Percentiles rank a stretch among this genome's conserved stretches.
Conservation (phyloP, 352 stramenopile species). For the Pythium chondricola region DNA sequence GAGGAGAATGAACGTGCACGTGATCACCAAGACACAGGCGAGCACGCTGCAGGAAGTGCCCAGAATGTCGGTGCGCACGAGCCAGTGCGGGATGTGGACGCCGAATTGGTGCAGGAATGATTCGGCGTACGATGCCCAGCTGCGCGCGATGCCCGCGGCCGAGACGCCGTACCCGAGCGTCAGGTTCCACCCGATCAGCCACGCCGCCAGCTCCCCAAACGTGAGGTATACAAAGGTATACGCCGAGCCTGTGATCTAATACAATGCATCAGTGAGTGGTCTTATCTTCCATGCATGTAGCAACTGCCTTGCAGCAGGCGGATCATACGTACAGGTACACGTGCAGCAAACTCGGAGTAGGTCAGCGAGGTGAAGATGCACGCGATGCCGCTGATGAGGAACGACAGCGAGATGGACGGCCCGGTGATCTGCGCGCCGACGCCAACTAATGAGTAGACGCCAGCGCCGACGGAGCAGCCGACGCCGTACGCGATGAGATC, state of each 20-base stretch:
- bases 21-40: slow-evolving; percentile 70
- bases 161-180: slow-evolving; percentile 92
- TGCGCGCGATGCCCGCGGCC: slow-evolving; percentile 84
- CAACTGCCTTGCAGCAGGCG: too few relatives aligned
- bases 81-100: slow-evolving; percentile 53
- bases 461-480: slow-evolving; percentile 87
- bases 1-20: slow-evolving; percentile 81
- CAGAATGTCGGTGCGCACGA: slow-evolving; percentile 46
- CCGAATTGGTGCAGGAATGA: slow-evolving; percentile 76
- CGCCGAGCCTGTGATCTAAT: slow-evolving; percentile 77
- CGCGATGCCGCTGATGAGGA: slow-evolving; percentile 79
- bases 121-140: slow-evolving; percentile 85
- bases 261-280: not conserved
- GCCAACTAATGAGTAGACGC: slow-evolving; percentile 90
- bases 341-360: slow-evolving; percentile 87
- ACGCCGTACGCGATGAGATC: slow-evolving; percentile 88
- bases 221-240: slow-evolving; percentile 90
- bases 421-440: slow-evolving; percentile 82
- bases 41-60: slow-evolving; percentile 73
- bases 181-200: slow-evolving; percentile 91
- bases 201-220: slow-evolving; percentile 84
- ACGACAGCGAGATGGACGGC: slow-evolving; percentile 86
- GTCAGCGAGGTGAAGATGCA: slow-evolving; percentile 90
- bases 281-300: too few relatives aligned
- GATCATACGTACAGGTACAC: slow-evolving; percentile 61